Conservation (phyloP, 164 flowering plant genomes). For the Magnolia kwangsiensis region DNA sequence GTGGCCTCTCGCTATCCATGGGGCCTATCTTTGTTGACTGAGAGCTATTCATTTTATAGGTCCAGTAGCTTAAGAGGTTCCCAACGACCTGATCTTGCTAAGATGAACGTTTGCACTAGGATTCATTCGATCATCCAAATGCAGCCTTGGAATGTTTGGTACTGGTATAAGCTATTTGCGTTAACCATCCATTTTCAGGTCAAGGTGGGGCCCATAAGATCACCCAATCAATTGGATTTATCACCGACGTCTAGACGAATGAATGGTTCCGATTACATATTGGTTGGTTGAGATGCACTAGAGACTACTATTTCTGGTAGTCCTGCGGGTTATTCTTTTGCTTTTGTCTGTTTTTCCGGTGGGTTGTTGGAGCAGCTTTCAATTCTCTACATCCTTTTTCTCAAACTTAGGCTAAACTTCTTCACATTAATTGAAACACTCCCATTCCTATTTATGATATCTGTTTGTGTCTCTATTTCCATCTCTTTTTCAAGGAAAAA, state of each 20-base stretch:
- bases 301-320: not conserved
- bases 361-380: conserved; percentile 12
- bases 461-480: not conserved
- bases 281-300: not conserved
- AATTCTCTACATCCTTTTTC: not conserved
- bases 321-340: not conserved
- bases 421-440: no score
- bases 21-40: no score
- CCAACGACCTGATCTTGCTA: not conserved
- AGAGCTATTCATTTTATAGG: no score
- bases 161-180: no score
- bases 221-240: no score
- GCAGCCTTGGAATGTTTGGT: no score
- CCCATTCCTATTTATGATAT: not conserved
- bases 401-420: not conserved
- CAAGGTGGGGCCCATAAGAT: no score
- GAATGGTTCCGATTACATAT: no score
- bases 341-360: conserved; percentile 1
- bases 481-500: not conserved
- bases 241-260: no score
- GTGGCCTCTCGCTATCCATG: no score
- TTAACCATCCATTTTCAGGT: no score
- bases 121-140: not conserved
- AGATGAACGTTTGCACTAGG: not conserved
- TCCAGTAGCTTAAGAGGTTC: not conserved